These are phyloP conservation scores for Physcia stellaris DNA, from an alignment of 495 filamentous ascomycete species.

Conservation along the genomic window DNA sequence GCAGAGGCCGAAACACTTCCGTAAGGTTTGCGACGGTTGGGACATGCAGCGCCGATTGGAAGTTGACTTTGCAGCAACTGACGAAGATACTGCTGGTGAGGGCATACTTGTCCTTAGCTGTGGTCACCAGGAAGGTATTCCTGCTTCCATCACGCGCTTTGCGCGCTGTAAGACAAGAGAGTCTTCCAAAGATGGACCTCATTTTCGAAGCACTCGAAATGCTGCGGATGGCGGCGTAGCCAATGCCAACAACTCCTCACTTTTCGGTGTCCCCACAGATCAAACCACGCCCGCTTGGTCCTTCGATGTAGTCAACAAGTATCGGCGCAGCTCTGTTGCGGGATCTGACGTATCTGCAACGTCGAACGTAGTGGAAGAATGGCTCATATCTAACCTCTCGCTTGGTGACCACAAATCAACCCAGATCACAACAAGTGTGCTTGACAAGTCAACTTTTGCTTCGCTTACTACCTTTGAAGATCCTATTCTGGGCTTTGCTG, in stretches of 20 bases:
- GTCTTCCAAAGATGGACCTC: constrained; percentile 4
- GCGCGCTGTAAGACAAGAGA: constrained; percentile 26
- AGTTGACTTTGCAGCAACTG: constrained; percentile 79
- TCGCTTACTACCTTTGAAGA: constrained; percentile 62
- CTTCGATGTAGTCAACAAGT: not conserved
- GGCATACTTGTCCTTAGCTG: constrained; percentile 58
- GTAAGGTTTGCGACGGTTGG: constrained; percentile 70
- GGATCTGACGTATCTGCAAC: constrained; percentile 3
- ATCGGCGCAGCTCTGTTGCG: constrained; percentile 2
- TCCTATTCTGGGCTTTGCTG: constrained; percentile 44
- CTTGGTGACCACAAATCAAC: constrained; percentile 37
- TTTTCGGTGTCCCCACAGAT: constrained; percentile 19
- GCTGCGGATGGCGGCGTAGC: not conserved
- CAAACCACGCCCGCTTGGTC: constrained; percentile 4
- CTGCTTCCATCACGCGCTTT: constrained; percentile 37
- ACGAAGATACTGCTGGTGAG: constrained; percentile 60
- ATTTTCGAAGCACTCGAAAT: constrained; percentile 7
- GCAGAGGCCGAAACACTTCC: constrained; percentile 66
- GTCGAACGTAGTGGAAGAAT: constrained; percentile 31
- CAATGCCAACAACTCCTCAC: constrained; percentile 19
- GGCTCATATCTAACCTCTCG: constrained; percentile 45
- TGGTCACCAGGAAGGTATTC: constrained; percentile 43
- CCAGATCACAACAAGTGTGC: constrained; percentile 52
- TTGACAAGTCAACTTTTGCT: constrained; percentile 69
- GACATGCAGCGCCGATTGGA: constrained; percentile 79